Conservation (phyloP, 2,329 filamentous ascomycete species). For the Dactylellina sp. region DNA sequence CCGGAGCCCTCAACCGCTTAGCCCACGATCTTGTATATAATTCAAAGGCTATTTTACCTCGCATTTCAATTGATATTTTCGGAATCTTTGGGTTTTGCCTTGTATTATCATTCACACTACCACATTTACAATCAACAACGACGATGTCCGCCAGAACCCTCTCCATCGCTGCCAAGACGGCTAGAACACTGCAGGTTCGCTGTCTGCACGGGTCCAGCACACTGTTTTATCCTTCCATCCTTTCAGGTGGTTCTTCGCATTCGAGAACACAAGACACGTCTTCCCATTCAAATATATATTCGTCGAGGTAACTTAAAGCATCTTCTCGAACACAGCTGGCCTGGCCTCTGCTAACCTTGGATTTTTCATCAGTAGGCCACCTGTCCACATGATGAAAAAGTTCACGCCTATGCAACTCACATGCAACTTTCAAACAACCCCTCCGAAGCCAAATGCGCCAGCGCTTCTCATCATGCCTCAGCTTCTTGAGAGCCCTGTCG, state of each 20-base stretch:
- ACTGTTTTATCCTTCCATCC: slow-evolving; percentile 30
- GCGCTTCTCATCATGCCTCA: slow-evolving; percentile 45
- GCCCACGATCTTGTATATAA: too few relatives aligned
- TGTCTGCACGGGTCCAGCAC: slow-evolving; percentile 29
- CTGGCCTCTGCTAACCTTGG: background rate
- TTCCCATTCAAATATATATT: slow-evolving; percentile 13
- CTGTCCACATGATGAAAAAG: slow-evolving; percentile 48
- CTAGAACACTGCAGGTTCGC: slow-evolving; percentile 17
- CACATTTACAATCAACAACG: too few relatives aligned
- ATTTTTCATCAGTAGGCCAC: slow-evolving; percentile 13
- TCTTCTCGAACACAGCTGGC: background rate
- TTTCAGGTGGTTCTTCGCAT: slow-evolving; percentile 27
- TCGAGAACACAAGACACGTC: slow-evolving; percentile 29
- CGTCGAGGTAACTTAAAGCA: slow-evolving; percentile 18
- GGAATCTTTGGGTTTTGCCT: too few relatives aligned
- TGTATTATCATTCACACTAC: too few relatives aligned
- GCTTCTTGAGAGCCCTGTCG: slow-evolving; percentile 14
- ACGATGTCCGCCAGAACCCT: background rate
- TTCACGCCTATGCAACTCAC: slow-evolving; percentile 55
- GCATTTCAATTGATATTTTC: too few relatives aligned
- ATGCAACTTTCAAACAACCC: slow-evolving; percentile 55
- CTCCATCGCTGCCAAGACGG: background rate
- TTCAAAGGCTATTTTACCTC: too few relatives aligned
- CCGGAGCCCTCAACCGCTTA: too few relatives aligned
- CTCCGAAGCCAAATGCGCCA: slow-evolving; percentile 38